Evolutionary conservation across 148 eudicot genomes (phyloP).

Genomic region (Rhododendron williamsianum): DNA sequence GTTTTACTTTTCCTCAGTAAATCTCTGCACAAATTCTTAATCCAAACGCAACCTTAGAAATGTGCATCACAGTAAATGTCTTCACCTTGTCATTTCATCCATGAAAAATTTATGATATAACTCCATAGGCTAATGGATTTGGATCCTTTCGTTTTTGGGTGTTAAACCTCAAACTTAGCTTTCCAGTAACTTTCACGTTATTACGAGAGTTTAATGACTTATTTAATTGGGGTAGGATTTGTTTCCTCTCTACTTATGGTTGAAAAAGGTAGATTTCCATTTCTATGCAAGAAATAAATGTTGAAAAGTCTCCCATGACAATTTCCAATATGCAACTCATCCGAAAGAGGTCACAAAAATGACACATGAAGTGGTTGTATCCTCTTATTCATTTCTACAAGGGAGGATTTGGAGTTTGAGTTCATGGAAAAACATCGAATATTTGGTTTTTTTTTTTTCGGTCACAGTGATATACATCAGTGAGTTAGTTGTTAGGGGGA

Average conservation of each 20-base stretch:
- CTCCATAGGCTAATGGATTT: neutral
- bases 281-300: neutral
- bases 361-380: neutral
- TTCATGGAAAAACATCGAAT: neutral
- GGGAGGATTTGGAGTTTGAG: neutral
- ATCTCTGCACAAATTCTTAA: neutral
- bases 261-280: neutral
- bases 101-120: neutral
- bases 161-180: neutral
- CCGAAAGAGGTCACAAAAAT: neutral
- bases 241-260: neutral
- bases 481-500: too few relatives aligned
- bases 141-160: neutral
- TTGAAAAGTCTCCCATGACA: neutral
- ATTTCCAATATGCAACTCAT: neutral
- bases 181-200: neutral
- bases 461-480: too few relatives aligned
- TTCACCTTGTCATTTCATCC: neutral
- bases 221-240: neutral
- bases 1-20: too few relatives aligned
- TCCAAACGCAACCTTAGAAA: neutral
- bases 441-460: neutral
- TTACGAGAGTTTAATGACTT: neutral
- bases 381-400: neutral
- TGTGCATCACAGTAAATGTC: neutral